Conservation (phyloP, 129 eudicot species). For the Oenanthe sinensis region DNA sequence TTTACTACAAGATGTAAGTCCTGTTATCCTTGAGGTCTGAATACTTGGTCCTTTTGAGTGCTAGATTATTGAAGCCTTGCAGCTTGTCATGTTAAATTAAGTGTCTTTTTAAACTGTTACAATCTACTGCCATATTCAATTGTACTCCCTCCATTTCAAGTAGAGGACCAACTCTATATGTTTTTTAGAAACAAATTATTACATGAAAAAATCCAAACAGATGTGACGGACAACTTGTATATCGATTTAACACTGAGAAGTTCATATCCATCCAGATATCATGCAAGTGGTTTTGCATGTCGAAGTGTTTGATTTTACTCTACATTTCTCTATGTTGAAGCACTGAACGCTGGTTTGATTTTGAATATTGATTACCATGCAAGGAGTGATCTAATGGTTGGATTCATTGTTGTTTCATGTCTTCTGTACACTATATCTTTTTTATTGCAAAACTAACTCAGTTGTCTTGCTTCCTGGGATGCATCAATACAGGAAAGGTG, state of each 20-base stretch:
- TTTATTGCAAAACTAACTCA: neutral
- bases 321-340: too few relatives aligned
- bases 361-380: neutral
- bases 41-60: neutral
- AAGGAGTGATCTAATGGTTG: neutral
- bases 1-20: conserved; percentile 87
- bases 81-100: neutral
- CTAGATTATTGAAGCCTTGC: neutral
- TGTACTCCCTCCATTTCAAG: neutral
- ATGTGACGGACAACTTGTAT: too few relatives aligned
- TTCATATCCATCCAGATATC: neutral
- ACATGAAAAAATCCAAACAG: too few relatives aligned
- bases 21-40: neutral
- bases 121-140: neutral
- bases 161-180: neutral
- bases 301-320: neutral
- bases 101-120: neutral
- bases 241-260: neutral
- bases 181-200: neutral
- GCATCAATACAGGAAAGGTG: conserved; percentile 72
- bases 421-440: neutral
- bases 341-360: too few relatives aligned
- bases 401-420: neutral
- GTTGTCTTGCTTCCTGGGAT: conserved; percentile 13
- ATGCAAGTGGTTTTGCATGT: neutral